Evolutionary conservation across 2,329 filamentous ascomycete genomes (phyloP), one percentile per base, ranked within the genome.

Genomic region (Calonectria montana): DNA sequence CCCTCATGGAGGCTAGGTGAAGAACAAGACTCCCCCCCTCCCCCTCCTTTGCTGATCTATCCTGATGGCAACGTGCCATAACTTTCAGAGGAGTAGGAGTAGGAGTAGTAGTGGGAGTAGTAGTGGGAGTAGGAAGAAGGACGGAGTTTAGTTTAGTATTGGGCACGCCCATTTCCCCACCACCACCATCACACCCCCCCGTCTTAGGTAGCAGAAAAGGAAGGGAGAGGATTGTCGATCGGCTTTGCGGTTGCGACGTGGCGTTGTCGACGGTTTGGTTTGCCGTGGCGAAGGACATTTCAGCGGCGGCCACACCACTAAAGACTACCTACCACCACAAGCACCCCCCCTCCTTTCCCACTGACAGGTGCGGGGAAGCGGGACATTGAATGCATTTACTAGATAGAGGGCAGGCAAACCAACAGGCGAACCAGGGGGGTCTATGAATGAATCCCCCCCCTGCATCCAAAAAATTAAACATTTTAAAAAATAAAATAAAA

Each of bases 251-350:
- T 39, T 61, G 41, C 65, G 65, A 67, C 65, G 65, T 67, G 65
- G 65, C 65, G 65, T 61, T 23, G 53, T 67, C 45, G 27, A 57
- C 65, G 23, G 53, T 55, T 55, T 55, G 50, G 50, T 55, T 37
- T 55, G 50, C 29, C 50, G 50, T 55, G 50, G 29, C 50, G 31
- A 23, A 23, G 48, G 31, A 12, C 6, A 3, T 35, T 9, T 35
- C 10, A 10, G 31, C 31, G 31, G 13, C 31, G 31, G 31, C 7
- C 31, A 35, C 31, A 35, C 31, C 31, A 35, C 31, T 10, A 9
- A 35, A 9, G 31, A 12, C 31, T 12, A 35, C 31, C 31, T n/a
- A 35, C 31, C 31, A 35, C 7, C 31, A 35, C 31, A 9, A 8
- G 10, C 10, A 12, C 31, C 16, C 48, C 48, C 48, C 12, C 16